Percentiles rank a stretch among this genome's conserved stretches.
Evolutionary conservation across 83 land plant species (phyloP).

Genomic region (Isoetes engelmannii): DNA sequence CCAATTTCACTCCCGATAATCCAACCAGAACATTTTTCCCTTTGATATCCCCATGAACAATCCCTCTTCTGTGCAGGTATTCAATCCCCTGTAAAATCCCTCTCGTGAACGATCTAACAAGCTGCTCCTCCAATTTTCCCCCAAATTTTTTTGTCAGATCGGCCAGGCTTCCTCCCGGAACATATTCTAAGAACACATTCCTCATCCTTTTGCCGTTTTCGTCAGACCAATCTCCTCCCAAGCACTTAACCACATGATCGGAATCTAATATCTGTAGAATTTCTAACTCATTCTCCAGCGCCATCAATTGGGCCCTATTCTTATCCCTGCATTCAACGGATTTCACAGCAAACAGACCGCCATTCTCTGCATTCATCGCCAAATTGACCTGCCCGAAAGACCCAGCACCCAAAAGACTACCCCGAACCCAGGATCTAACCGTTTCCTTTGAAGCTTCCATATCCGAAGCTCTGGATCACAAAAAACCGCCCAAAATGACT

Average conservation of each 20-base stretch:
- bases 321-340: slow-evolving; percentile 12
- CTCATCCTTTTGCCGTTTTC: slow-evolving; percentile 19
- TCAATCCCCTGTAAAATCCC: slow-evolving; percentile 26
- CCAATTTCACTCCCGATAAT: background rate
- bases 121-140: slow-evolving; percentile 22
- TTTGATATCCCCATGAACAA: slow-evolving; percentile 48
- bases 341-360: slow-evolving; percentile 26
- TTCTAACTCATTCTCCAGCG: slow-evolving; percentile 43
- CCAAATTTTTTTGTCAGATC: slow-evolving; percentile 38
- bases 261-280: slow-evolving; percentile 17
- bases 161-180: slow-evolving; percentile 43
- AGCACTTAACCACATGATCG: slow-evolving; percentile 34
- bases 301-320: background rate
- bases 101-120: slow-evolving; percentile 16
- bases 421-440: slow-evolving; percentile 37
- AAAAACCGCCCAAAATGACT: too few species aligned
- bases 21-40: slow-evolving; percentile 28
- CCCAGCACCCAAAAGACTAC: slow-evolving; percentile 42
- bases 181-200: slow-evolving; percentile 53
- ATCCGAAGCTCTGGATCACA: too few species aligned
- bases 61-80: slow-evolving; percentile 21
- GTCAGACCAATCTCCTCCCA: slow-evolving; percentile 17
- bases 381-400: slow-evolving; percentile 43
- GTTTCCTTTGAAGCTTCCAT: too few species aligned
- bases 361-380: slow-evolving; percentile 29